phyloP scores from a whole-genome alignment of 306 rosid species.

The Castanea mollissima region DNA sequence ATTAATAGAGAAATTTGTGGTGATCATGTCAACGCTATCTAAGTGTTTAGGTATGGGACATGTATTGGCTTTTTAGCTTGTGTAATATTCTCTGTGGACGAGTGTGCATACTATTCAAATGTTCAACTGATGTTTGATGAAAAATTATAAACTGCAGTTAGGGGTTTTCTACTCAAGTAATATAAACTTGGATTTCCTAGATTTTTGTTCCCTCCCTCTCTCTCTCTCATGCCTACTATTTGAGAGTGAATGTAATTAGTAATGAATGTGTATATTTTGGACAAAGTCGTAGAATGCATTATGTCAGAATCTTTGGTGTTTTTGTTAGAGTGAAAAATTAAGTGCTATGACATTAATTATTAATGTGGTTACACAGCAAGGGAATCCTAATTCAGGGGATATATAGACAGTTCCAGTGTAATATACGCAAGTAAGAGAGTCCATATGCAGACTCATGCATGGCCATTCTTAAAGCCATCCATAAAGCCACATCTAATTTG shows the following conservation, averaged over 20 bases:
- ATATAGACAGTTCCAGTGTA: not conserved
- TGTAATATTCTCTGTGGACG: not conserved
- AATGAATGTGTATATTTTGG: too few species aligned
- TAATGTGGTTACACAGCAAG: not conserved
- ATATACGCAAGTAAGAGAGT: not conserved
- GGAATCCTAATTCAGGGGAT: not conserved
- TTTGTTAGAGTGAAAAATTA: not conserved
- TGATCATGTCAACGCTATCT: too few species aligned
- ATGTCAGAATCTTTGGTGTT: not conserved
- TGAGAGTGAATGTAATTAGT: too few species aligned
- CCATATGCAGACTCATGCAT: not conserved
- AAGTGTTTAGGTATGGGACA: too few species aligned
- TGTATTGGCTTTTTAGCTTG: not conserved
- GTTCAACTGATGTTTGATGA: not conserved
- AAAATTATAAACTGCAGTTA: not conserved
- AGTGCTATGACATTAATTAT: not conserved
- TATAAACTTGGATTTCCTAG: not conserved
- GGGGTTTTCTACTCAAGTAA: not conserved
- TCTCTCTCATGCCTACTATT: not conserved
- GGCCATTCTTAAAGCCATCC: not conserved
- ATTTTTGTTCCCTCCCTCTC: not conserved
- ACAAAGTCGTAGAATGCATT: not conserved
- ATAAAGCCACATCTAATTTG: not conserved
- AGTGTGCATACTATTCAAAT: not conserved
- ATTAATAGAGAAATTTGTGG: too few species aligned